Base-by-base conservation (phyloP, 2,329 filamentous ascomycete genomes). In the Zymoseptoria brevis region DNA sequence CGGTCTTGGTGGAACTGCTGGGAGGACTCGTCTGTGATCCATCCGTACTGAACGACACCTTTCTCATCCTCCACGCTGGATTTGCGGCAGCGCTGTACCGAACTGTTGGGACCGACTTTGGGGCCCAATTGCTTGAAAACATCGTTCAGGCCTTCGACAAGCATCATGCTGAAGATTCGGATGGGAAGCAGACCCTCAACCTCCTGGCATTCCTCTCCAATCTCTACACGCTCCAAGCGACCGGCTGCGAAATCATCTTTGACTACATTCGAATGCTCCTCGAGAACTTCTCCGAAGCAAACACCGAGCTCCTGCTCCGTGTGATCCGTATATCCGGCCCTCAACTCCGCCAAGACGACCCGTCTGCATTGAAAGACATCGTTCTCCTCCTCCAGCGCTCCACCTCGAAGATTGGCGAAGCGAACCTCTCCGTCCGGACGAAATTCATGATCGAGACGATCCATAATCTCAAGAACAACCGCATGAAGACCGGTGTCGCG, bases 361-460 rank as follows among this genome's bases (percentile, higher is more conserved):
- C 93, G 0, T 86, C 89, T 41, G 81, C 93, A 0, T 77, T 99
- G 54, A 96, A 96, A 72, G 90, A 96, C 62, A 94, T 99, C 62
- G 87, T 96, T 5, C 78, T 87, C 9, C 80, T 90, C 54, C 82
- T 97, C 59, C 89, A 90, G 64, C 85, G 87, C 21, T 84, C 87
- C 1, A 83, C 92, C 2, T 79, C 83, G 0, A 85, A 84, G 60
- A 77, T 81, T 41, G 89, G 88, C 4, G 84, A 89, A 67, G 78
- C 79, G 11, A 87, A 85, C 19, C 78, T 96, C 26, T 93, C 91
- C 1, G 89, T 92, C 8, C 86, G 94, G 58, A 96, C 93, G 1
- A 95, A 89, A 66, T 96, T 96, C 75, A 97, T 97, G 92, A 89
- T 99, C 55, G 93, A 97, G 69, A 94, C 88, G 0, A 96, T 99